Base-by-base conservation (phyloP, 176 grass and related monocot genomes). In the Elymus sibiricus region DNA sequence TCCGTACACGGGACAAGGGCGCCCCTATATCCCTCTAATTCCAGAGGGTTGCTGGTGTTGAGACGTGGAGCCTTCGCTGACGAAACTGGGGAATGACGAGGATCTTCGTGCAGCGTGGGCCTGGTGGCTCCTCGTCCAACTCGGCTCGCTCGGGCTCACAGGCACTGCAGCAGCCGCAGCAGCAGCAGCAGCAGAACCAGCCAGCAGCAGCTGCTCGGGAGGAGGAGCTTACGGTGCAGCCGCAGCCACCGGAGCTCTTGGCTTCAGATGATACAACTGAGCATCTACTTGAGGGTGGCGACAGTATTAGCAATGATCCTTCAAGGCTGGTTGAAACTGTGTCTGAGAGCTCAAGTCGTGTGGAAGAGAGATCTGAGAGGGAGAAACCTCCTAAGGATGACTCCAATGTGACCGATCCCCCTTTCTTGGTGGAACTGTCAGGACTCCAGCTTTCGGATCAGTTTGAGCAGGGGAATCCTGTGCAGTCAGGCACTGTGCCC, bases 91-190 rank as follows among this genome's bases (percentile, higher is more conserved):
- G 84, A 84, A 99, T 99, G 97, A 99, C 97, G 89, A 92, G 92
- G 87, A 99, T 99, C 79, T 94, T 91, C 73, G 92, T 99, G 82
- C 89, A 94, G 87, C 94, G 97, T 43, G 97, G 97, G 63, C 77
- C 91, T 9, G 83, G 76, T 22, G 89, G 91, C 58, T 94, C 97
- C 79, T 97, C 97, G 72, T 99, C 97, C 60, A 94, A 84, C 79
- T 83, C 90, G 17, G 72, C 80, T 7, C 94, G 97, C 10, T 84
- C 86, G 22, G 82, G 85, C 32, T 81, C 94, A 7, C 84, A 89
- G 69, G 67, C 80, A 56, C 76, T 31, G 64, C 88, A 88, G 58
- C 82, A 56, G 11, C 82, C 73, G 28, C 84, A 87, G 3, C 70
- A 67, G 34, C 89, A 88, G 19, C 84, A 74, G 10, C 82, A 78